Base-by-base conservation (phyloP, 1,139 yeast species). In the Debaryomycetaceae sp. region DNA sequence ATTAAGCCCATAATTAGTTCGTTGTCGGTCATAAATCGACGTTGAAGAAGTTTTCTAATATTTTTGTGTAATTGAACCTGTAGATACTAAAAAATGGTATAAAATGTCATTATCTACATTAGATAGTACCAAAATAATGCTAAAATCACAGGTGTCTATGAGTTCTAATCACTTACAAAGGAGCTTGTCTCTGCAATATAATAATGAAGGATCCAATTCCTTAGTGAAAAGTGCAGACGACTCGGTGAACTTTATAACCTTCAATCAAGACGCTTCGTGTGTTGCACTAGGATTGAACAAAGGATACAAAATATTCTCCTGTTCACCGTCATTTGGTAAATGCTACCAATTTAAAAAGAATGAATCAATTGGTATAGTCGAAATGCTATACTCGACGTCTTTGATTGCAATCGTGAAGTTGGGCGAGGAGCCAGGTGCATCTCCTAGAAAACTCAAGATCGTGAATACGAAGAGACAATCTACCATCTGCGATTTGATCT, bases 241-340 rank as follows among this genome's bases (percentile, higher is more conserved):
- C 33, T 49, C 51, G 15, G 74, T 81, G 44, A 79, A 79, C 55
- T 76, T 71, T 55, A 76, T 89, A 44, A 78, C 84, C 38, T 92
- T 92, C 71, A 92, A 92, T 63, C 98, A 92, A 66, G 95, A 91
- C 59, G 85, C 86, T 42, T 74, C 89, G 43, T 91, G 97, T 58
- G 75, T 91, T 22, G 88, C 96, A 1, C 78, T 88, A 5, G 97
- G 96, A 2, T 75, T 87, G 7, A 75, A 76, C 35, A 69, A 69
- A 41, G 94, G 95, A n/a, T 88, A 87, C 61, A 80, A 79, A 51
- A 85, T 92, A 38, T 91, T 81, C 70, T 87, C 86, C 58, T 88
- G 96, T 63, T 87, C 83, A 43, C 96, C 98, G 2, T 50, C 51
- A 14, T 87, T 91, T 58, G 95, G 95, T 11, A 80, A 80, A 51